A percentile compares a stretch with the other conserved stretches of the same genome.
Conservation (phyloP, 179 eudicot genomes). For the Nepenthes alata region DNA sequence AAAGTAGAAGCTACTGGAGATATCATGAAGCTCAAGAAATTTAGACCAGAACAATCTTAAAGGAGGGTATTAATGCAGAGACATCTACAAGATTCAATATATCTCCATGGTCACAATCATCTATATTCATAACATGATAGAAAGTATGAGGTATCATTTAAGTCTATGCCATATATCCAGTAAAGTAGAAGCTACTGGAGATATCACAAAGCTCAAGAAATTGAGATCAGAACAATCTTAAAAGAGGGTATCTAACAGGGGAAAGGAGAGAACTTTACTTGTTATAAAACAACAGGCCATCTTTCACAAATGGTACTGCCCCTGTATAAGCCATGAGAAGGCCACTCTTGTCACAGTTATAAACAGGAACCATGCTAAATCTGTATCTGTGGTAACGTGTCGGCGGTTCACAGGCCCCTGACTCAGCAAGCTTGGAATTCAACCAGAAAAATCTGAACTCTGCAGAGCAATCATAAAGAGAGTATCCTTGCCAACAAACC, state of each 20-base stretch:
- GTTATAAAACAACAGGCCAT: slow-evolving; percentile 82
- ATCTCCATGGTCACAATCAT: background rate
- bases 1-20: no score
- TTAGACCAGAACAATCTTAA: background rate
- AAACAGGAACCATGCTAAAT: slow-evolving; percentile 55
- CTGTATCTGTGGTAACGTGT: slow-evolving; percentile 66
- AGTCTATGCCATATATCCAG: no score
- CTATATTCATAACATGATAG: no score
- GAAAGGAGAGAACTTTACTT: slow-evolving; percentile 34
- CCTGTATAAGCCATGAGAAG: slow-evolving; percentile 69
- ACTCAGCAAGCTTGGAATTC: slow-evolving; percentile 80
- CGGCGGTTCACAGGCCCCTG: slow-evolving; percentile 80
- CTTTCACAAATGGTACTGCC: slow-evolving; percentile 62
- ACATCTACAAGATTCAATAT: background rate
- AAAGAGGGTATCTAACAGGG: background rate
- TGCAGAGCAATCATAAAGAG: slow-evolving; percentile 83
- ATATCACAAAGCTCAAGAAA: no score
- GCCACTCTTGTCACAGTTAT: slow-evolving; percentile 71
- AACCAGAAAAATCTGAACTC: slow-evolving; percentile 96
- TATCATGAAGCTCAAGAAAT: no score
- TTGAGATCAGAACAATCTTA: background rate
- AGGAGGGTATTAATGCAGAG: background rate
- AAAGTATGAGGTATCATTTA: no score
- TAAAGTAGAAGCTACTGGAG: no score
- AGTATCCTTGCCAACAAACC: slow-evolving; percentile 89